These are phyloP conservation scores for Rhodamnia argentea DNA, from an alignment of 345 rosid species.

Conservation along the genomic window DNA sequence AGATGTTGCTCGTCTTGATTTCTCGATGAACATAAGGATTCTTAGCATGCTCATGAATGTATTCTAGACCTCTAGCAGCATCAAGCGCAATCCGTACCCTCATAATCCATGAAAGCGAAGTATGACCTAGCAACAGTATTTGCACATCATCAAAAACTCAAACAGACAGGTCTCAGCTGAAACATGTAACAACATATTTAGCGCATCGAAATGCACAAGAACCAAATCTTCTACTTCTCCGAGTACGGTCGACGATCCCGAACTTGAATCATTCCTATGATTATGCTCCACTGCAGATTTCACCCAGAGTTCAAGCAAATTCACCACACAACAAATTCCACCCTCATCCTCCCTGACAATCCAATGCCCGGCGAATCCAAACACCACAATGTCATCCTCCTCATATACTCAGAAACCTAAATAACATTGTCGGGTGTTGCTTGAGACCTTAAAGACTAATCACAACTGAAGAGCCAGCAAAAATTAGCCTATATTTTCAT, in stretches of 20 bases:
- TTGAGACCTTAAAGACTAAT: background rate
- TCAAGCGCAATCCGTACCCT: slow-evolving; percentile 88
- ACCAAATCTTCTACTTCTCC: background rate
- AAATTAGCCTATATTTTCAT: background rate
- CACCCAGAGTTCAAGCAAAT: background rate
- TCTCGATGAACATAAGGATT: slow-evolving; percentile 92
- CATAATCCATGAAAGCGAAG: slow-evolving; percentile 84
- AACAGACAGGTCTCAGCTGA: background rate
- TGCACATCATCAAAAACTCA: background rate
- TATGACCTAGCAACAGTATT: slow-evolving; percentile 46
- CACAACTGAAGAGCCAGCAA: background rate
- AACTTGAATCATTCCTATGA: background rate
- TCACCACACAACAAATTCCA: background rate
- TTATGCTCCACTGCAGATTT: background rate
- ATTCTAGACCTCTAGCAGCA: slow-evolving; percentile 83
- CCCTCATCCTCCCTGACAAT: background rate
- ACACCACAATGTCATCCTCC: background rate
- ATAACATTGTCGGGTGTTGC: rapidly evolving
- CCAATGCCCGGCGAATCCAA: background rate
- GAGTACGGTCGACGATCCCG: background rate
- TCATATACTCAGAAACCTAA: background rate
- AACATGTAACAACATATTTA: background rate
- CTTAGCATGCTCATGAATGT: slow-evolving; percentile 93
- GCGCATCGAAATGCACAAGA: background rate
- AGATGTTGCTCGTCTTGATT: slow-evolving; percentile 86